Evolutionary conservation across 1,139 yeast species (phyloP), one percentile per base, ranked within the genome.

Genomic region (Wickerhamomyces sp.): DNA sequence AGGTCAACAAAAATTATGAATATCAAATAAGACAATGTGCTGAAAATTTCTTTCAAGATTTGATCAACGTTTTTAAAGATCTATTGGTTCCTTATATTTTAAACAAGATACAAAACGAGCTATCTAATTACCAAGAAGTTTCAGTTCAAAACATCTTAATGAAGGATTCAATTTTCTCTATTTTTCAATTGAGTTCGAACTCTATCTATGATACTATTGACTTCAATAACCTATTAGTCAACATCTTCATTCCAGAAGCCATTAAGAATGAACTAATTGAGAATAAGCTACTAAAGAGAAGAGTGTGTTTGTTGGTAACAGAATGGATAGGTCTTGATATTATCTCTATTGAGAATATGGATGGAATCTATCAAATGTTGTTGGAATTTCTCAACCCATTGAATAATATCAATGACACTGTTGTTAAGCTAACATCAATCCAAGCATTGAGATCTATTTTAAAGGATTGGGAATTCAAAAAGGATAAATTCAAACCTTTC

Each of bases 21-120:
- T 88, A 69, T 55, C 92, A 87, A 55, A 72, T 89, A 7, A 70
- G 96, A 39, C 90, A 95, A 3, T 87, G 96, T 60, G 89, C 96
- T 0, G 96, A 89, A 50, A 79, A 81, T 52, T 79, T 88, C 49
- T 90, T 81, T 55, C 87, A 81, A 46, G 95, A 86, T 54, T 62
- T 92, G 44, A 73, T 87, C 31, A 69, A 72, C 33, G 72, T 73
- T 45, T 87, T 84, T 60, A 80, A 80, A 38, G 77, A 74, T 15
- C 61, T 71, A n/a, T 67, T 84, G 27, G 74, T 79, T 1, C 80
- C 76, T 2, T 79, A 77, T 47, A 68, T 90, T 5, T 61, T 87
- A 52, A 69, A 70, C 36, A 82, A 81, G 47, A 77, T 90, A 38
- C 77, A 85, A 34, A 61, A 64, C 26, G 77, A 74, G 7, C 60